These are phyloP conservation scores for Megacollybia platyphylla DNA, from an alignment of 1,284 basidiomycete species.

Conservation along the genomic window DNA sequence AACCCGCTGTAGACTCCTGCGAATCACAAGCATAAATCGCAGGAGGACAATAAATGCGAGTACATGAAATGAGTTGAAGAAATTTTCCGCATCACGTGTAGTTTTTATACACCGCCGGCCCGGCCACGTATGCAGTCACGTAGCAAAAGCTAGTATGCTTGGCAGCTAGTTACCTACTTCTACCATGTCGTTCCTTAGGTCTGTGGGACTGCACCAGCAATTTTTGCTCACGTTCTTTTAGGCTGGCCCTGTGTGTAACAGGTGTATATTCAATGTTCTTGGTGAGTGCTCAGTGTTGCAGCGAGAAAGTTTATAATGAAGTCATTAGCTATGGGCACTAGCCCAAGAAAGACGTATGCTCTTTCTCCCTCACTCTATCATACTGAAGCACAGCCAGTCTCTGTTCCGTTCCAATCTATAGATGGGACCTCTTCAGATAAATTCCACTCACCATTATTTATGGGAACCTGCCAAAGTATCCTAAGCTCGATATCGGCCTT, in stretches of 20 bases:
- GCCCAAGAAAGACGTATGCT: constrained; percentile 82
- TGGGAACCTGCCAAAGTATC: constrained; percentile 80
- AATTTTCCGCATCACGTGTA: neutral
- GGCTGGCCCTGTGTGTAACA: constrained; percentile 49
- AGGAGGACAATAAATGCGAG: neutral
- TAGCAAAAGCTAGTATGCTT: too few relatives aligned
- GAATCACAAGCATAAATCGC: neutral
- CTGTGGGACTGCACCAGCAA: neutral
- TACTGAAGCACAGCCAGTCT: constrained; percentile 35
- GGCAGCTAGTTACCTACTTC: neutral
- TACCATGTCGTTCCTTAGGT: constrained; percentile 26
- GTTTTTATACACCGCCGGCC: neutral
- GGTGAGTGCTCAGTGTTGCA: constrained; percentile 23
- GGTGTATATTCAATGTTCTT: constrained; percentile 76
- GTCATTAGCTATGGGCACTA: constrained; percentile 69
- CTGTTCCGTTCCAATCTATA: constrained; percentile 68
- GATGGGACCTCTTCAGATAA: constrained; percentile 55
- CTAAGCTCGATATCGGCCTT: constrained; percentile 73
- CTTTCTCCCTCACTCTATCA: neutral
- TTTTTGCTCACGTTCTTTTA: constrained; percentile 12
- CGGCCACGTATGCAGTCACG: too few relatives aligned
- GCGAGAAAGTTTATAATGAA: neutral
- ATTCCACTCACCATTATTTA: constrained; percentile 81
- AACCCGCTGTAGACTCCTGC: neutral
- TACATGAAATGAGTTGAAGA: neutral